Percentiles rank a stretch among this genome's conserved stretches.
Evolutionary conservation across 495 filamentous ascomycete species (phyloP).

Genomic region (Aspergillus campestris): DNA sequence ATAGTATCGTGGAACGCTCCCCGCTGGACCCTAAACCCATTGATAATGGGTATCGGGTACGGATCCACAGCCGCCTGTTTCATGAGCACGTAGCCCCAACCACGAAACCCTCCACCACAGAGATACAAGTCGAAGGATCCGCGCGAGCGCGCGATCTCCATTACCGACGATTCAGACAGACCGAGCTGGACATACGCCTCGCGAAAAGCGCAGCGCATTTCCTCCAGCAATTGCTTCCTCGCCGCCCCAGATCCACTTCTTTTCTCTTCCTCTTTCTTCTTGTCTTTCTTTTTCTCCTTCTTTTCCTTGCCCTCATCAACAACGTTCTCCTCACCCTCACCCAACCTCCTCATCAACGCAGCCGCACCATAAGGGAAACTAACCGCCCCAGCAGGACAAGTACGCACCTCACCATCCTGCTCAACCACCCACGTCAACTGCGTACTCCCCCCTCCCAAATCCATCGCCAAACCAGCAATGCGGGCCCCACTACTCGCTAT

Average conservation of each 20-base stretch:
- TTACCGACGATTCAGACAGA: slow-evolving; percentile 41
- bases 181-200: slow-evolving; percentile 48
- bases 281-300: slow-evolving; percentile 41
- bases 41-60: slow-evolving; percentile 77
- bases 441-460: slow-evolving; percentile 80
- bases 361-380: slow-evolving; percentile 80
- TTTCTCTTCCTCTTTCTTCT: slow-evolving; percentile 28
- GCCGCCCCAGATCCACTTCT: too few relatives aligned
- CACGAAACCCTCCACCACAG: slow-evolving; percentile 80
- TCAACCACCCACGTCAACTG: slow-evolving; percentile 77
- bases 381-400: slow-evolving; percentile 35
- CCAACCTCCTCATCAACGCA: slow-evolving; percentile 54
- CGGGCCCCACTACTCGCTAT: slow-evolving; percentile 60
- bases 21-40: slow-evolving; percentile 60
- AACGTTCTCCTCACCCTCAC: neutral
- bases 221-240: too few relatives aligned
- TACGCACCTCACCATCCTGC: slow-evolving; percentile 35
- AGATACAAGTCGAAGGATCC: slow-evolving; percentile 62
- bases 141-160: slow-evolving; percentile 22
- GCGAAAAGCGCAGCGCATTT: slow-evolving; percentile 27
- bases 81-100: slow-evolving; percentile 81
- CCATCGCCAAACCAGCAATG: slow-evolving; percentile 67
- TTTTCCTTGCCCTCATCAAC: slow-evolving; percentile 4
- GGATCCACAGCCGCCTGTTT: slow-evolving; percentile 51
- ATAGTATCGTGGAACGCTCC: slow-evolving; percentile 50